A percentile compares a stretch with the other conserved stretches of the same genome.
Evolutionary conservation across 2,329 filamentous ascomycete genomes (phyloP).

Genomic region (Fusarium sp.): DNA sequence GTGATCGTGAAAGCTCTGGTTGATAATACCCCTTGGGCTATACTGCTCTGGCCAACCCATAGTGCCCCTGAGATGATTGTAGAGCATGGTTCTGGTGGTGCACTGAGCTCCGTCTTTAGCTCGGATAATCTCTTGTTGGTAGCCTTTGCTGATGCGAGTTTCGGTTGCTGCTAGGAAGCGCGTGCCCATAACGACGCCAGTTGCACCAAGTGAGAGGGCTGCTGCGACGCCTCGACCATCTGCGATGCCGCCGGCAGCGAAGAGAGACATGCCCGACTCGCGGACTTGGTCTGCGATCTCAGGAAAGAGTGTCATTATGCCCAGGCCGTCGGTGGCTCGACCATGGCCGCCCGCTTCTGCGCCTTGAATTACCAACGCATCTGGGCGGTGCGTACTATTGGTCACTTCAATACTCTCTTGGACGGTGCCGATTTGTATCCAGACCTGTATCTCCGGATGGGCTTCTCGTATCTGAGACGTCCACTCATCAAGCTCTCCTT

Average conservation of each 20-base stretch:
- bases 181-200: slow-evolving; percentile 69
- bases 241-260: slow-evolving; percentile 63
- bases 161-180: slow-evolving; percentile 64
- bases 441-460: slow-evolving; percentile 55
- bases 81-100: slow-evolving; percentile 54
- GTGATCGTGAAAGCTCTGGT: slow-evolving; percentile 50
- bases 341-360: slow-evolving; percentile 64
- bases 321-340: slow-evolving; percentile 52
- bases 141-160: slow-evolving; percentile 51
- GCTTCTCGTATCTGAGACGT: slow-evolving; percentile 52
- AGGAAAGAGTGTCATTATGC: slow-evolving; percentile 59
- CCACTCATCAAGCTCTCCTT: slow-evolving; percentile 55
- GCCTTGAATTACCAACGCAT: slow-evolving; percentile 63
- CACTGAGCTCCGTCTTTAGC: slow-evolving; percentile 50
- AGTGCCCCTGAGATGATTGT: slow-evolving; percentile 54
- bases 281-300: slow-evolving; percentile 56
- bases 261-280: slow-evolving; percentile 50
- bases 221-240: slow-evolving; percentile 62
- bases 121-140: slow-evolving; percentile 53
- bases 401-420: slow-evolving; percentile 56
- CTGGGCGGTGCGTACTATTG: slow-evolving; percentile 48
- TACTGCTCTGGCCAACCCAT: slow-evolving; percentile 53
- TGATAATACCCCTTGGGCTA: slow-evolving; percentile 52
- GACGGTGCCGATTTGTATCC: slow-evolving; percentile 62
- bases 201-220: slow-evolving; percentile 59